Percentiles rank a stretch among this genome's conserved stretches.
These are phyloP conservation scores for Neurospora sp. DNA, from an alignment of 495 filamentous ascomycete species.

Conservation along the genomic window DNA sequence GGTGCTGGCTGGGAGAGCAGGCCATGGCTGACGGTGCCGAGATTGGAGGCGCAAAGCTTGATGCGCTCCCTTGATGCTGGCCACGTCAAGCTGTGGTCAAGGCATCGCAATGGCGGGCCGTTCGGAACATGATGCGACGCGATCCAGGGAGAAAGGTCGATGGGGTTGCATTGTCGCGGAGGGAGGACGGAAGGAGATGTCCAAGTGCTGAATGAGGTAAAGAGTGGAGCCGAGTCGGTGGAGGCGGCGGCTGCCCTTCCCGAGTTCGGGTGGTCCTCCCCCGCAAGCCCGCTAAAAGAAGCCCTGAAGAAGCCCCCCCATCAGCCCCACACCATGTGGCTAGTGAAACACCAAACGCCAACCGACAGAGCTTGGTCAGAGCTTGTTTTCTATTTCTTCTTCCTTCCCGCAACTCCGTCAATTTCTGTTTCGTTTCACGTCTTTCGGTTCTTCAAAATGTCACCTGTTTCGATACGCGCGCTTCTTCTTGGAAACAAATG, in stretches of 20 bases:
- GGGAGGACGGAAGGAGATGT: conserved; percentile 14
- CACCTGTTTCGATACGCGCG: neutral
- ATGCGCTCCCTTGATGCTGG: neutral
- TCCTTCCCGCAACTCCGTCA: neutral
- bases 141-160: conserved; percentile 2
- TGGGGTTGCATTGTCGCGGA: conserved; percentile 22
- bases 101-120: conserved; percentile 18
- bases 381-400: neutral
- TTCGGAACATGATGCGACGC: neutral
- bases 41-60: neutral
- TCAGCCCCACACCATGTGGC: neutral
- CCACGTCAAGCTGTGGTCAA: neutral
- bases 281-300: neutral
- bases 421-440: neutral
- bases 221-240: neutral
- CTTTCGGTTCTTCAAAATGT: neutral
- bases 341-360: neutral
- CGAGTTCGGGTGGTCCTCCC: neutral
- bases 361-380: neutral
- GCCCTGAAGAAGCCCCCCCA: neutral
- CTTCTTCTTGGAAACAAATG: neutral
- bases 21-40: neutral
- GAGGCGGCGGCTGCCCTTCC: neutral
- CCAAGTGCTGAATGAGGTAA: neutral
- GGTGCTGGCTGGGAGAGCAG: neutral